A percentile compares a stretch with the other conserved stretches of the same genome.
Evolutionary conservation across 2,329 filamentous ascomycete genomes (phyloP).

Genomic region (Botryotinia convoluta): DNA sequence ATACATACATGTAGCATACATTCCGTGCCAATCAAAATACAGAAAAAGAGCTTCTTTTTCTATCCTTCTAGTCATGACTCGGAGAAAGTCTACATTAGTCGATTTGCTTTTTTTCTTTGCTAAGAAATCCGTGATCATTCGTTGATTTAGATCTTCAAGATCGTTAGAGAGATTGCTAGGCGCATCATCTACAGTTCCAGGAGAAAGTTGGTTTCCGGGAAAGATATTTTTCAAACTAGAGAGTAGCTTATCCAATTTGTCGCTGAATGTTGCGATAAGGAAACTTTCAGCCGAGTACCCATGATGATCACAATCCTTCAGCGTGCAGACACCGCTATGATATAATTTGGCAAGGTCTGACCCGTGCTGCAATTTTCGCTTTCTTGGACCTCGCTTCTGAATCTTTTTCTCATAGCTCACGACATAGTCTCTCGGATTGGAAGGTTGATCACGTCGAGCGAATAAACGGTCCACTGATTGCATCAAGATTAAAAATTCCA

Average conservation of each 20-base stretch:
- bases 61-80: constrained; percentile 19
- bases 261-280: not conserved
- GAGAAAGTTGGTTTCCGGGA: not conserved
- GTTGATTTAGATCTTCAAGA: not conserved
- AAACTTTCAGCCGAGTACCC: not conserved
- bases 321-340: not conserved
- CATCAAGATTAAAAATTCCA: constrained; percentile 27
- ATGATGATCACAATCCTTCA: not conserved
- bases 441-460: not conserved
- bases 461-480: constrained; percentile 11
- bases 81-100: constrained; percentile 22
- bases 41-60: constrained; percentile 23
- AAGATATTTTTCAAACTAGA: not conserved
- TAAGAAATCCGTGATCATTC: not conserved
- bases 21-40: constrained; percentile 26
- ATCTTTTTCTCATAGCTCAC: not conserved
- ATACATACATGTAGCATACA: constrained; percentile 16
- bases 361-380: not conserved
- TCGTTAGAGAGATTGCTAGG: not conserved
- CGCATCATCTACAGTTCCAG: not conserved
- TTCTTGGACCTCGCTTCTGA: not conserved
- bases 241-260: not conserved
- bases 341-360: constrained; percentile 14
- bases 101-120: constrained; percentile 17
- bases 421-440: not conserved